Percentiles rank a stretch among this genome's conserved stretches.
Evolutionary conservation across 805 yeast species (phyloP).

Genomic region (Candida peoriensis): DNA sequence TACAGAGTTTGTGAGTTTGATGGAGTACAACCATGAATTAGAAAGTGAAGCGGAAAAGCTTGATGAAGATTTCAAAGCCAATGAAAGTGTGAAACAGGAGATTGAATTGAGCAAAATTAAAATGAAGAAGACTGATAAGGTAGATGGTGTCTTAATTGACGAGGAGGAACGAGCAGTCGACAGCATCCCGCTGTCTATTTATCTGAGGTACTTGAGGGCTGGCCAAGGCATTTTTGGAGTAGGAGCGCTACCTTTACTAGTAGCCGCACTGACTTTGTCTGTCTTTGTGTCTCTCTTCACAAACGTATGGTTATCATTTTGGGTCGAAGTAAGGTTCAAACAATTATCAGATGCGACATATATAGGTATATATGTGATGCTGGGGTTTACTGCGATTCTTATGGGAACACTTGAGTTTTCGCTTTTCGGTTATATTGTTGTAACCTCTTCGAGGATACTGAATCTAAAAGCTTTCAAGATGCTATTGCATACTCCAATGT

Average conservation of each 20-base stretch:
- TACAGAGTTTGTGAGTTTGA: constrained; percentile 41
- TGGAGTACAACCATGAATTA: constrained; percentile 30
- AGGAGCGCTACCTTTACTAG: constrained; percentile 21
- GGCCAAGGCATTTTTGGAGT: constrained; percentile 38
- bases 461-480: constrained; percentile 47
- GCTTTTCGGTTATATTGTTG: constrained; percentile 9
- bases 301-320: constrained; percentile 73
- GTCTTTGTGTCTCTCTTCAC: constrained; percentile 55
- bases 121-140: constrained; percentile 7
- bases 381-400: constrained; percentile 43
- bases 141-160: constrained; percentile 11
- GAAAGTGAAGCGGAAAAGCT: neutral
- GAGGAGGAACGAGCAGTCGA: constrained; percentile 36
- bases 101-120: neutral
- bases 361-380: constrained; percentile 59
- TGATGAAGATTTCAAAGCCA: constrained; percentile 11
- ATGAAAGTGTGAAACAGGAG: neutral
- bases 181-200: constrained; percentile 29
- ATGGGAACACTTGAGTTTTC: constrained; percentile 35
- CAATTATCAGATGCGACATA: constrained; percentile 44
- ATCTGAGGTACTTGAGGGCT: constrained; percentile 27
- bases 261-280: constrained; percentile 21
- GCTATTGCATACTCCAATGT: constrained; percentile 70
- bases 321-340: constrained; percentile 55
- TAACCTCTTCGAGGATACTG: constrained; percentile 11